A percentile compares a stretch with the other conserved stretches of the same genome.
phyloP scores from a whole-genome alignment of 2,329 filamentous ascomycete genomes.

The Plenodomus lindquistii region DNA sequence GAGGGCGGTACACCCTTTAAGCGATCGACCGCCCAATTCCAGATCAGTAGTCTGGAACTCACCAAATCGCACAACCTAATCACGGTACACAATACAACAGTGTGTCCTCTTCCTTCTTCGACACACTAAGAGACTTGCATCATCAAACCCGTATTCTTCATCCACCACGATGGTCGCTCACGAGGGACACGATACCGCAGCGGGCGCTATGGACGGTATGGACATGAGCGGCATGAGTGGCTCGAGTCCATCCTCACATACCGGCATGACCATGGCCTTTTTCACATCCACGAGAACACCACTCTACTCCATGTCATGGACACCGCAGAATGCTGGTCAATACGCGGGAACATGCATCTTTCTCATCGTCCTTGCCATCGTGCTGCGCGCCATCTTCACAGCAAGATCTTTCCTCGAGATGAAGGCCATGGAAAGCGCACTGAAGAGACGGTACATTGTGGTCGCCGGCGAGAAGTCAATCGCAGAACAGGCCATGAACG shows the following conservation, averaged over 20 bases:
- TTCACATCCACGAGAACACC: constrained; percentile 65
- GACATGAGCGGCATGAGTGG: constrained; percentile 24
- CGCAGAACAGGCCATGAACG: constrained; percentile 60
- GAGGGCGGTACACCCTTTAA: constrained; percentile 22
- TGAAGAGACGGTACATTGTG: constrained; percentile 75
- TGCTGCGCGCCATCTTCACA: constrained; percentile 73
- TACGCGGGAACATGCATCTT: constrained; percentile 95
- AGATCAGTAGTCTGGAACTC: constrained; percentile 38
- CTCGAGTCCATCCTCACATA: constrained; percentile 22
- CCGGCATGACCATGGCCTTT: constrained; percentile 64
- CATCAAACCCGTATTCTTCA: constrained; percentile 2
- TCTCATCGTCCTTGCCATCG: constrained; percentile 73
- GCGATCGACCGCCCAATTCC: constrained; percentile 14
- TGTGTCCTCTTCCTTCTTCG: constrained; percentile 1
- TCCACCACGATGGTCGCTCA: constrained; percentile 37
- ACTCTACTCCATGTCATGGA: constrained; percentile 72
- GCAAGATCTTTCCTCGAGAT: constrained; percentile 63
- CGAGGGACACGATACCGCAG: constrained; percentile 25
- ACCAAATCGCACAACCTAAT: constrained; percentile 10
- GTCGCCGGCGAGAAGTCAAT: constrained; percentile 67
- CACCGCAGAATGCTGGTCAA: constrained; percentile 67
- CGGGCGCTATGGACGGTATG: constrained; percentile 4
- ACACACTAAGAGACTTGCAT: neutral
- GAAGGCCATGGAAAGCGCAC: constrained; percentile 72
- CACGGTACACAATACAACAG: neutral